Percentiles rank a stretch among this genome's conserved stretches.
Conservation (phyloP, 2,329 filamentous ascomycete species). For the Corniculantispora saksenae region DNA sequence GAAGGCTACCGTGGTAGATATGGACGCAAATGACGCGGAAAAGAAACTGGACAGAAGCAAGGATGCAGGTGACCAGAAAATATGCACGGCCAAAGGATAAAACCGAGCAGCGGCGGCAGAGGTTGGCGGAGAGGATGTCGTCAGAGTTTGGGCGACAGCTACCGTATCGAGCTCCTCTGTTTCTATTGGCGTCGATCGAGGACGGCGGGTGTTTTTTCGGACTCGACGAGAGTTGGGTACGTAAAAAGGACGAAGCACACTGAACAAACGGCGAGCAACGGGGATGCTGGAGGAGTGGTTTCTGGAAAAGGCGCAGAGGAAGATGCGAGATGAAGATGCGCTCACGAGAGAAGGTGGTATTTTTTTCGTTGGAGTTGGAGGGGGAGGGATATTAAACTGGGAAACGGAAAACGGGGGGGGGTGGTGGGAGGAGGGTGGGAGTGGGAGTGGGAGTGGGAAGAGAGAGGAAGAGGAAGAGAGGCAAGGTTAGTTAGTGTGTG, state of each 20-base stretch:
- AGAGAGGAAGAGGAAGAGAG: no score
- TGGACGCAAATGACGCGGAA: neutral
- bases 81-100: conserved; percentile 6
- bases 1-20: neutral
- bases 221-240: no score
- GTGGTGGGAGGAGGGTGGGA: neutral
- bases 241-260: conserved; percentile 1
- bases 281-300: neutral
- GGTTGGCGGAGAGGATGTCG: conserved; percentile 9
- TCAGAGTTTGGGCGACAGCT: conserved; percentile 8
- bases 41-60: neutral
- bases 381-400: conserved; percentile 19
- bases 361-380: conserved; percentile 17
- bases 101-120: neutral
- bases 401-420: conserved; percentile 9
- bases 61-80: neutral
- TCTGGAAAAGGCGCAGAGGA: neutral
- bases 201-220: no score
- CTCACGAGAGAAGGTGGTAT: conserved; percentile 12
- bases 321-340: conserved; percentile 14
- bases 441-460: no score
- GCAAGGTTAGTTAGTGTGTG: no score
- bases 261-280: neutral
- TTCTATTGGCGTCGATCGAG: conserved; percentile 16
- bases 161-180: no score